phyloP scores from a whole-genome alignment of 2,329 filamentous ascomycete species.

The Trichoderma semiorbis region DNA sequence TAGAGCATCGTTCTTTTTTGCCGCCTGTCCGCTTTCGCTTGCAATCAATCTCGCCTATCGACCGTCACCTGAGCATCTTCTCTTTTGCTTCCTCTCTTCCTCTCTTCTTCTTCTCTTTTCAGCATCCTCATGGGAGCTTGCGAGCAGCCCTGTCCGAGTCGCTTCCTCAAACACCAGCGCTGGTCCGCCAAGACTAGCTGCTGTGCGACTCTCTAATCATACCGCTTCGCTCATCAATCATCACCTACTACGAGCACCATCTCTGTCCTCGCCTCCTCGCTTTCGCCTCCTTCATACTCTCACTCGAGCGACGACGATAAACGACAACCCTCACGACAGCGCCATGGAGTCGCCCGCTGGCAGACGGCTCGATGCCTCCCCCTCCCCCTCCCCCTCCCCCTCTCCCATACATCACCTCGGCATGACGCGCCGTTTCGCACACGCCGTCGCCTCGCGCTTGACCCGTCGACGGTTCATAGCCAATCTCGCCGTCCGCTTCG shows the following conservation, averaged over 20 bases:
- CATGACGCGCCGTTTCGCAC: slow-evolving; percentile 4
- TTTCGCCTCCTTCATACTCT: background rate
- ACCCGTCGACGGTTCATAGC: background rate
- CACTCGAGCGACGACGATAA: background rate
- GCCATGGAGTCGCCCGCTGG: slow-evolving; percentile 14
- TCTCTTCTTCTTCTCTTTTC: background rate
- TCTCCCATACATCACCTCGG: background rate
- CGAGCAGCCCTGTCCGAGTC: background rate
- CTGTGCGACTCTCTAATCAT: background rate
- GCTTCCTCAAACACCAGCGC: slow-evolving; percentile 3
- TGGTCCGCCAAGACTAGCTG: slow-evolving; percentile 8
- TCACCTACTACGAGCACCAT: background rate
- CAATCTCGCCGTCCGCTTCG: slow-evolving; percentile 2
- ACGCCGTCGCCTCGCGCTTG: slow-evolving; percentile 9
- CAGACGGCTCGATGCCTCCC: slow-evolving; percentile 12
- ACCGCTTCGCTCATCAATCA: background rate
- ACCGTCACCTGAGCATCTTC: background rate
- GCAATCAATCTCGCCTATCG: background rate
- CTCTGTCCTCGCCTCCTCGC: background rate
- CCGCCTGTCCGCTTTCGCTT: background rate
- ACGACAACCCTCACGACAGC: background rate
- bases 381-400: background rate
- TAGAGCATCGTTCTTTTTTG: background rate
- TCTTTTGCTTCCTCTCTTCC: background rate
- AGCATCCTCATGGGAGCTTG: slow-evolving; percentile 7